These are phyloP conservation scores for Lophiotrema nucula DNA, from an alignment of 495 filamentous ascomycete genomes.

Conservation along the genomic window DNA sequence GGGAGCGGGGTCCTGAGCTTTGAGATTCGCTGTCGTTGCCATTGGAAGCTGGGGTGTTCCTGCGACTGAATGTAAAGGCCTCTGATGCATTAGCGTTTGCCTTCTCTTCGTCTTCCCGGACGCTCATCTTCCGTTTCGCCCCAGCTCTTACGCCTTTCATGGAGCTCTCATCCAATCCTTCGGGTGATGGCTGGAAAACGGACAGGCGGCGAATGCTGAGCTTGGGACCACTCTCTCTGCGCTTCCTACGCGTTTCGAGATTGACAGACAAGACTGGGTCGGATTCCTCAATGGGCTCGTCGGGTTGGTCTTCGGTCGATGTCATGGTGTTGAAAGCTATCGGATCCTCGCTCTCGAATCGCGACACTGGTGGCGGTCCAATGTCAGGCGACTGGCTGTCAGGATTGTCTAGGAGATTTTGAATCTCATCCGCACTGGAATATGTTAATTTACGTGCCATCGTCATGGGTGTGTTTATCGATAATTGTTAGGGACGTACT, in stretches of 20 bases:
- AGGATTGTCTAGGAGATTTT: slow-evolving; percentile 49
- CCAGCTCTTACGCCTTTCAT: slow-evolving; percentile 42
- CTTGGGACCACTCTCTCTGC: slow-evolving; percentile 48
- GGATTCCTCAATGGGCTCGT: slow-evolving; percentile 5
- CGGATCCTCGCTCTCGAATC: slow-evolving; percentile 61
- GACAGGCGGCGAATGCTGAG: slow-evolving; percentile 32
- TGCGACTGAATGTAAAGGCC: slow-evolving; percentile 53
- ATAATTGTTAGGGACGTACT: slow-evolving; percentile 48
- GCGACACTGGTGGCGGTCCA: slow-evolving; percentile 63
- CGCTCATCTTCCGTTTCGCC: slow-evolving; percentile 63
- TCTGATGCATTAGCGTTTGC: slow-evolving; percentile 35
- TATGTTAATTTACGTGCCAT: slow-evolving; percentile 46
- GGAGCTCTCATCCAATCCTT: slow-evolving; percentile 20
- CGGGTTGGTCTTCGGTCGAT: slow-evolving; percentile 14
- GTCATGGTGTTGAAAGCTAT: slow-evolving; percentile 52
- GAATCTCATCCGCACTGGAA: slow-evolving; percentile 46
- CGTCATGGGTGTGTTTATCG: slow-evolving; percentile 1
- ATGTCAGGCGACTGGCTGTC: slow-evolving; percentile 63
- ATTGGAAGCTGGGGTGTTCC: slow-evolving; percentile 1
- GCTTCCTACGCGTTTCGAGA: slow-evolving; percentile 52
- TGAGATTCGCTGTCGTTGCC: slow-evolving; percentile 5
- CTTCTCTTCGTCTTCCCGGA: slow-evolving; percentile 52
- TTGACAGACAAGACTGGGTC: slow-evolving; percentile 44
- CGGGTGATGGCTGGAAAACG: slow-evolving; percentile 35
- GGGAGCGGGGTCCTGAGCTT: too few relatives aligned